Evolutionary conservation across 176 grass and related monocot genomes (phyloP).

Genomic region (Dendrocalamus sinicus): DNA sequence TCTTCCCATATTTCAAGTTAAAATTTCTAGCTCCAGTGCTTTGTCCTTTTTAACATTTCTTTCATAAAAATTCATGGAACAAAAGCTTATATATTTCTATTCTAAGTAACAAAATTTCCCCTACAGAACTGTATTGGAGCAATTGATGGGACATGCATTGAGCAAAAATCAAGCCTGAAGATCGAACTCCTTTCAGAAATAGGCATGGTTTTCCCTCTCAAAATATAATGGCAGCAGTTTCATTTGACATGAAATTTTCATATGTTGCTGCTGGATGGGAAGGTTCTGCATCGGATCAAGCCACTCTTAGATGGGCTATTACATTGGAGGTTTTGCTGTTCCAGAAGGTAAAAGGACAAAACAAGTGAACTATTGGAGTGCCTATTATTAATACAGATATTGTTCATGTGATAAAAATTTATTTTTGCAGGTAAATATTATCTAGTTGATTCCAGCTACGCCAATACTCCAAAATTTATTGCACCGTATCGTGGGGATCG

Average conservation of each 20-base stretch:
- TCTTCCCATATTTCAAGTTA: not conserved
- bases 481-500: not conserved
- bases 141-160: not conserved
- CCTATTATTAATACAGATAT: no score
- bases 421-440: not conserved
- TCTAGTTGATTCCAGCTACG: not conserved
- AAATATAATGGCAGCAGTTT: not conserved
- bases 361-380: no score
- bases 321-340: not conserved
- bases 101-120: not conserved
- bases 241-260: constrained; percentile 5
- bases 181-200: not conserved
- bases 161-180: not conserved
- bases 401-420: not conserved
- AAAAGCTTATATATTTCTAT: not conserved
- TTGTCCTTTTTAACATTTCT: not conserved
- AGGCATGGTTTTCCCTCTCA: not conserved
- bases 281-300: not conserved
- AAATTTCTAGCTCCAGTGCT: not conserved
- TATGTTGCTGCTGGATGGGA: constrained; percentile 5
- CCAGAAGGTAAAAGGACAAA: not conserved
- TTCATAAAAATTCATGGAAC: not conserved
- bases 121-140: not conserved
- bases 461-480: not conserved
- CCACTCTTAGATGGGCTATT: not conserved